Evolutionary conservation across 352 stramenopile genomes (phyloP), one percentile per base, ranked within the genome.

Genomic region (Halophytophthora polymorphica): DNA sequence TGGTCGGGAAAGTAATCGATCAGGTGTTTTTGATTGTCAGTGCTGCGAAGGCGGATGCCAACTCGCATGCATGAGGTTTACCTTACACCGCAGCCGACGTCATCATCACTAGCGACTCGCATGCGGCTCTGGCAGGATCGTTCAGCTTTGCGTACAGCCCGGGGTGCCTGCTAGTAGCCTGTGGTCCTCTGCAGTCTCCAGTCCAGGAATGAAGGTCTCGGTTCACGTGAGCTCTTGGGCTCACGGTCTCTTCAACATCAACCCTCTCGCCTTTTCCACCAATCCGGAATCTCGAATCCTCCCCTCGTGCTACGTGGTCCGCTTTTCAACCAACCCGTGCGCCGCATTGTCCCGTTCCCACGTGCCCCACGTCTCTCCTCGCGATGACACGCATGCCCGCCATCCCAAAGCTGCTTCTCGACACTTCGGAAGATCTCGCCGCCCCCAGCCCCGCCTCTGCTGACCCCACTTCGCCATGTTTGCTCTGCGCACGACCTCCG

Each of bases 391-490:
- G 25, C 25, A 31, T 31, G 25, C 4, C 8, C 25, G 6, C 19
- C 23, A 19, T 25, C 13, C 19, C 23, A 33, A 17, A 42, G n/a
- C 19, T 35, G 21, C 45, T 38, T 18, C 35, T 15, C 34, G 40
- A 14, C 18, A 18, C 37, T 10, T 11, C 14, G 28, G 15, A 17
- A 18, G 39, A 14, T 31, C 17, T 6, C 6, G n/a, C 37, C 28
- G 34, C 41, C 46, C 15, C 51, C 56, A 62, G 43, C 55, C 52
- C 36, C 45, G 45, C 39, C 58, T 56, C 50, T 40, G 17, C 13
- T 49, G 40, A 38, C 21, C 14, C 6, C 15, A 23, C 35, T 28
- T 18, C 31, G 46, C 15, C 40, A 89, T 89, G 78, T 77, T 85
- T 35, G 61, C 73, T 13, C 50, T 87, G 41, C 73, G 73, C 50